phyloP scores from a whole-genome alignment of 139 green algal species.

The Edaphochlamys debaryana region DNA sequence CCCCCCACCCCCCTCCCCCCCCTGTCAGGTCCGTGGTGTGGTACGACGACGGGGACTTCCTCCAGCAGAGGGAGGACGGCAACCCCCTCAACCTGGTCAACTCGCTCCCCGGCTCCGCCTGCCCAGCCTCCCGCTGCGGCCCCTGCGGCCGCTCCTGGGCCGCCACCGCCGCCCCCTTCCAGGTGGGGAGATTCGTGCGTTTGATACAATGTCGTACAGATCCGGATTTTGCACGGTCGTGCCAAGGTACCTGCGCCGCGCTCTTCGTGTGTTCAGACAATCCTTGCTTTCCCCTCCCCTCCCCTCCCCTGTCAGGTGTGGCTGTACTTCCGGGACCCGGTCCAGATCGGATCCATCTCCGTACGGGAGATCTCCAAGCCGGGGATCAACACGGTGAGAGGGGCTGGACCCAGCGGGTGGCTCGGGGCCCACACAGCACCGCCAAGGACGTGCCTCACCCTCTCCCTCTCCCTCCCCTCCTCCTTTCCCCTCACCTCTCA shows the following conservation, averaged over 20 bases:
- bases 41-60: constrained; percentile 13
- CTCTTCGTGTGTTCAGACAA: no score
- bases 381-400: neutral
- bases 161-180: neutral
- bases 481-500: neutral
- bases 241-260: no score
- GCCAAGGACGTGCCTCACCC: neutral
- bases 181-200: neutral
- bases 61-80: neutral
- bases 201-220: no score
- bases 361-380: constrained; percentile 14
- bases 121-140: neutral
- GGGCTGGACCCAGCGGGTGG: no score
- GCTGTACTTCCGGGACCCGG: constrained; percentile 19
- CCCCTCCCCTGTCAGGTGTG: neutral
- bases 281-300: no score
- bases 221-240: no score
- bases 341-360: neutral
- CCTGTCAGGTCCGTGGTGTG: constrained; percentile 14
- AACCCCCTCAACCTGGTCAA: neutral
- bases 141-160: neutral
- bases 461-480: neutral
- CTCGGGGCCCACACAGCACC: no score
- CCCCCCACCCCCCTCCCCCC: no score
- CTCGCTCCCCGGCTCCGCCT: neutral